Evolutionary conservation across 331 rosid species (phyloP).

Genomic region (Phaseolus coccineus): DNA sequence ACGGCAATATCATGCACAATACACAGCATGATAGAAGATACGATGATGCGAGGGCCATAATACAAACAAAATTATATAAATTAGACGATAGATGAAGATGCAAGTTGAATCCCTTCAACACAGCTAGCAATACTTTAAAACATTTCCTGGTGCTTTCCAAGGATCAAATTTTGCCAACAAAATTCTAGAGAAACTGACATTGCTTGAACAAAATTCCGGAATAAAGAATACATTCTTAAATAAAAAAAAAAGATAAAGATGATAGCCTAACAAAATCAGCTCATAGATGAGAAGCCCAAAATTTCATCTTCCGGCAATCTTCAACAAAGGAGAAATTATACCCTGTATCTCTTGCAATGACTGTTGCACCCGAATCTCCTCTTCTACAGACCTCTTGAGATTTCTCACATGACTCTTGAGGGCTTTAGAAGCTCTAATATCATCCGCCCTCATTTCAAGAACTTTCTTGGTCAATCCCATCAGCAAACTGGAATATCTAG

Average conservation of each 20-base stretch:
- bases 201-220: slow-evolving; percentile 22
- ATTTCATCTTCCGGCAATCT: slow-evolving; percentile 74
- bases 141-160: slow-evolving; percentile 18
- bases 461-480: slow-evolving; percentile 79
- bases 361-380: slow-evolving; percentile 75
- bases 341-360: slow-evolving; percentile 85
- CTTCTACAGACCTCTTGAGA: slow-evolving; percentile 73
- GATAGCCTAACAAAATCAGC: slow-evolving; percentile 18
- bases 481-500: slow-evolving; percentile 67
- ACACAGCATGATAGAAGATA: neutral
- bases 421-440: slow-evolving; percentile 59
- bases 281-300: slow-evolving; percentile 30
- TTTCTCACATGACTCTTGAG: slow-evolving; percentile 63
- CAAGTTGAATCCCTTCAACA: neutral
- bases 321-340: slow-evolving; percentile 75
- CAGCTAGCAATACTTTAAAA: slow-evolving; percentile 2
- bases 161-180: slow-evolving; percentile 9
- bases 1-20: neutral
- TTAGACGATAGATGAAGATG: neutral
- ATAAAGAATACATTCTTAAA: slow-evolving; percentile 18
- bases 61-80: slow-evolving; percentile 31
- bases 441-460: slow-evolving; percentile 69
- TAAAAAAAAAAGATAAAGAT: neutral
- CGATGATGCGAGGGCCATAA: neutral
- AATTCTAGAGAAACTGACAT: slow-evolving; percentile 29